Evolutionary conservation across 371 early-diverging fungal genomes (phyloP).

Genomic region (Chytridiales sp.): DNA sequence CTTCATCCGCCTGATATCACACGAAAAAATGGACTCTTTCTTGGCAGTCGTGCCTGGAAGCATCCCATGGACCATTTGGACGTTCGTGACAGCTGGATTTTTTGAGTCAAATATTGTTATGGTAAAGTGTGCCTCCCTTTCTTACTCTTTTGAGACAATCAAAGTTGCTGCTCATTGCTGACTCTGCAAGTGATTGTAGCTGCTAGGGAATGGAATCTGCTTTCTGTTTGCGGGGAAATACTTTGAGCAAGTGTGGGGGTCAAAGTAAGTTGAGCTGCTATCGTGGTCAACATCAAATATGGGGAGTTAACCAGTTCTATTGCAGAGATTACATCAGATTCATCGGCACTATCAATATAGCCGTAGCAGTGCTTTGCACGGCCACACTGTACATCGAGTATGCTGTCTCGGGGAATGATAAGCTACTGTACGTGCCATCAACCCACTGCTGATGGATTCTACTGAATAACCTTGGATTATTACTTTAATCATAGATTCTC

Average conservation of each 20-base stretch:
- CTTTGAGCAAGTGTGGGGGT: conserved; percentile 76
- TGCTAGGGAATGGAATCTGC: conserved; percentile 46
- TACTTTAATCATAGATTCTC: conserved; percentile 17
- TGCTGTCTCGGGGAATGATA: conserved; percentile 56
- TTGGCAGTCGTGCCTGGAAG: conserved; percentile 13
- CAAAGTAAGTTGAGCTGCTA: conserved; percentile 32
- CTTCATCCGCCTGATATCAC: too few species aligned
- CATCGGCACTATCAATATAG: conserved; percentile 53
- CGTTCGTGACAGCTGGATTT: conserved; percentile 35
- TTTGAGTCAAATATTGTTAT: conserved; percentile 22
- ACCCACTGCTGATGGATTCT: neutral
- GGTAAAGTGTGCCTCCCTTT: too few species aligned
- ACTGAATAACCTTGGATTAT: neutral
- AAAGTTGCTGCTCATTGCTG: too few species aligned
- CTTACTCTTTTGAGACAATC: too few species aligned
- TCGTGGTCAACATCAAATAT: neutral
- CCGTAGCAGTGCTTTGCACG: conserved; percentile 58
- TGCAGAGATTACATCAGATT: conserved; percentile 64
- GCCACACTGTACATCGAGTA: conserved; percentile 59
- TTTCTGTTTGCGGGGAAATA: conserved; percentile 67
- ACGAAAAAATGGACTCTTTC: neutral
- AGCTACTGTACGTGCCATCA: conserved; percentile 54
- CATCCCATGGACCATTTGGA: conserved; percentile 32
- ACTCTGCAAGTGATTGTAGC: conserved; percentile 40
- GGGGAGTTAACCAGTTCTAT: neutral